Conservation (phyloP, 306 rosid species). For the Dryas drummondii region DNA sequence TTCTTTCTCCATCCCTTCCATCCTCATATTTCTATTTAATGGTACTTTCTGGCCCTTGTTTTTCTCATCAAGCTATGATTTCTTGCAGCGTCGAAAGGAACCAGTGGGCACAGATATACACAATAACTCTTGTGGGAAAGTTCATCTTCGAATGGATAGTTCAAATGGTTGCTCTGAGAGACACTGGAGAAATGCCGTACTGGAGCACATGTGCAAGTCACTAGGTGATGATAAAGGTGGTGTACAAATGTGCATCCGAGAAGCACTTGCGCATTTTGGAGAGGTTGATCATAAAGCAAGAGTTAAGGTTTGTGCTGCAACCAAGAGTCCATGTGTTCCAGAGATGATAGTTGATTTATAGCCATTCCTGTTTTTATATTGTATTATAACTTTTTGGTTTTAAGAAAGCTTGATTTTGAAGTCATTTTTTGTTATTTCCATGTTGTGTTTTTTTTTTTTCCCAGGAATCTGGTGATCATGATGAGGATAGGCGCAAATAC, state of each 20-base stretch:
- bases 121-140: conserved; percentile 35
- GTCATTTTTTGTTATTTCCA: conserved; percentile 6
- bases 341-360: conserved; percentile 20
- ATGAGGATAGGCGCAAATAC: conserved; percentile 39
- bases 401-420: not conserved
- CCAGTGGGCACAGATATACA: conserved; percentile 33
- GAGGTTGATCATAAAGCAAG: conserved; percentile 34
- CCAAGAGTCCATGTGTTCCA: conserved; percentile 24
- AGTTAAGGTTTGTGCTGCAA: conserved; percentile 45
- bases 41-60: conserved; percentile 15
- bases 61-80: conserved; percentile 21
- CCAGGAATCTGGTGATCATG: conserved; percentile 51
- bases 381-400: not conserved
- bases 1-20: not conserved
- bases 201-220: conserved; percentile 57
- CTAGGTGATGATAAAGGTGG: conserved; percentile 53
- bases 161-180: conserved; percentile 39
- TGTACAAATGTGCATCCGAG: conserved; percentile 48
- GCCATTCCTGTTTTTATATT: conserved; percentile 4
- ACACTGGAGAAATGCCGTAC: conserved; percentile 55
- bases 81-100: conserved; percentile 48
- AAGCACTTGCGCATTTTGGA: conserved; percentile 36
- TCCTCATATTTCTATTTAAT: not conserved
- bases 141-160: conserved; percentile 12
- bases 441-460: conserved; percentile 26